Conservation (phyloP, 352 stramenopile genomes). For the Vaucheria bursata region DNA sequence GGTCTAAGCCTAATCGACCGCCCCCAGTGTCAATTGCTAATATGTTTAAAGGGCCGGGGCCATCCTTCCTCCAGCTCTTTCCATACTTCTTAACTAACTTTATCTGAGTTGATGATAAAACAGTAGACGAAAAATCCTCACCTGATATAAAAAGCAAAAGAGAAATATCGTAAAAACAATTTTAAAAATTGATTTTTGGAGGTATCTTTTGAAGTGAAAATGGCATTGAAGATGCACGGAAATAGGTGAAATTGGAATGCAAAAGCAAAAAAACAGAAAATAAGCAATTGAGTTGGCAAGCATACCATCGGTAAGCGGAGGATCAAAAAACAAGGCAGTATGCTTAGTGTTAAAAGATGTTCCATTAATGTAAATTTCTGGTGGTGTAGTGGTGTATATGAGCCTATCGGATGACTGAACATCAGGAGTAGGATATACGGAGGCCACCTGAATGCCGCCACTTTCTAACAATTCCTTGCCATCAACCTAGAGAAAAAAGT, state of each 20-base stretch:
- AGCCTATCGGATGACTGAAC: constrained; percentile 16
- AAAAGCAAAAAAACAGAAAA: too few species aligned
- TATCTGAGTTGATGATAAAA: constrained; percentile 41
- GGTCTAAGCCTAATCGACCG: neutral
- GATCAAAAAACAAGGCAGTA: constrained; percentile 38
- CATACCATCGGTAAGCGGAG: constrained; percentile 19
- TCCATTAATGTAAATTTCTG: constrained; percentile 27
- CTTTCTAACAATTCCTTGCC: neutral
- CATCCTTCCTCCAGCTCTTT: constrained; percentile 16
- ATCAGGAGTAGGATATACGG: constrained; percentile 16
- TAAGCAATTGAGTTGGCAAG: too few species aligned
- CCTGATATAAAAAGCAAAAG: neutral
- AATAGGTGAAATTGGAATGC: neutral
- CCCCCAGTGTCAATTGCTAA: constrained; percentile 36
- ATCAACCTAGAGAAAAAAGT: neutral
- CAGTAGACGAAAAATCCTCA: neutral
- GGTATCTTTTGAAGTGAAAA: too few species aligned
- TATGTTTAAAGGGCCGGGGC: constrained; percentile 34
- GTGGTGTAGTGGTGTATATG: constrained; percentile 28
- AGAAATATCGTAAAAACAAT: too few species aligned
- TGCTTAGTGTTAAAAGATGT: constrained; percentile 45
- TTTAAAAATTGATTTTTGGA: too few species aligned
- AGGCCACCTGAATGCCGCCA: constrained; percentile 20
- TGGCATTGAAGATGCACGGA: too few species aligned
- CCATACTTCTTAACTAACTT: constrained; percentile 22